Evolutionary conservation across 768 basidiomycete genomes (phyloP), one percentile per base, ranked within the genome.

Genomic region (Tricholoma matsutake): DNA sequence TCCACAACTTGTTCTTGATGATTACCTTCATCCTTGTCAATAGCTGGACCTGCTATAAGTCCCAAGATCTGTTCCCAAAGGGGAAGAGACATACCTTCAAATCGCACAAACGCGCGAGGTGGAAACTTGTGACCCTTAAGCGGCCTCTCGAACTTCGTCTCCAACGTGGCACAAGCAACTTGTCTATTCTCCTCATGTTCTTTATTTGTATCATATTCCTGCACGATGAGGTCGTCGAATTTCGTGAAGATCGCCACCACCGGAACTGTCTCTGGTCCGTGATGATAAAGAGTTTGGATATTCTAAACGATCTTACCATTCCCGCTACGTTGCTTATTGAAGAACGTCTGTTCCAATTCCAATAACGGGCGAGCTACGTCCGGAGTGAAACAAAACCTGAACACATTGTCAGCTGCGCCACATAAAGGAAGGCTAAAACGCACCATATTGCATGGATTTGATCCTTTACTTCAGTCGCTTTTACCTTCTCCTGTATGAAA

Each of bases 361-460:
- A 70, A 54, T 14, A 76, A 58, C 13, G 72, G 65, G 18, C 78
- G 60, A 18, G 57, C 54, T 47, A 51, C 64, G 59, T 73, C 63
- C 54, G 72, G 69, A 1, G 65, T 64, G 55, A 79, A 69, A 57
- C 79, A 80, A 56, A 73, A 79, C 79, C 79, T 80, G 45, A 29
- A 56, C 11, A 13, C 58, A 22, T 14, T n/a, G 25, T 37, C 29
- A 52, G 52, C n/a, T 18, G 11, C 31, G 43, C 18, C 16, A 49
- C 31, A 16, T 14, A 32, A 13, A 45, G 6, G 6, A 59, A 28
- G 58, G 6, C 32, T 8, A 45, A 59, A 37, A 63, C n/a, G 22
- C 54, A 76, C 78, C 78, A 80, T 25, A 79, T 78, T 0, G 64
- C 76, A 68, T 79, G 78, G 10, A 80, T 47, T 34, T 71, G 72